Evolutionary conservation across 345 rosid species (phyloP).

Genomic region (Trapa bicornis): DNA sequence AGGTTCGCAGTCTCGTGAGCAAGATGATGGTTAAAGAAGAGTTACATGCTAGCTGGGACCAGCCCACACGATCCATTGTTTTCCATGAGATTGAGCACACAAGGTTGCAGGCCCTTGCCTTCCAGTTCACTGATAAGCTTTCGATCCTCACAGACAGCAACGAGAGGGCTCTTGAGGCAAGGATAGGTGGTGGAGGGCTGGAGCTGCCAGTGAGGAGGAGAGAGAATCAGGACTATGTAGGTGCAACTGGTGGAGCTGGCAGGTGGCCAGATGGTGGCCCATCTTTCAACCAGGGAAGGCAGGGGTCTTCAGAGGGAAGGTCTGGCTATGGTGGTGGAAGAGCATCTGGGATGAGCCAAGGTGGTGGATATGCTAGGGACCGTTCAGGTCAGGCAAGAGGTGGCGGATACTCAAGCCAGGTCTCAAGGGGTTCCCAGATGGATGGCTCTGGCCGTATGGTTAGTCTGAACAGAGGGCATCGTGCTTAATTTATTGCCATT

Average conservation of each 20-base stretch:
- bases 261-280: constrained; percentile 57
- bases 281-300: constrained; percentile 49
- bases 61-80: constrained; percentile 56
- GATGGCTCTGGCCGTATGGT: constrained; percentile 61
- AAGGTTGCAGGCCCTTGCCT: constrained; percentile 66
- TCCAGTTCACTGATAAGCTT: constrained; percentile 70
- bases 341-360: constrained; percentile 21
- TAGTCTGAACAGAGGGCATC: constrained; percentile 46
- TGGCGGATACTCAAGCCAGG: constrained; percentile 40
- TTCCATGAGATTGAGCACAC: constrained; percentile 65
- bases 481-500: constrained; percentile 11
- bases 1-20: constrained; percentile 54
- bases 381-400: constrained; percentile 16
- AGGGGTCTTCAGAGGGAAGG: constrained; percentile 25
- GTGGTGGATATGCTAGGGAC: constrained; percentile 31
- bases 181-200: constrained; percentile 51
- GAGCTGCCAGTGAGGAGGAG: constrained; percentile 54
- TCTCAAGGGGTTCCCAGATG: constrained; percentile 20
- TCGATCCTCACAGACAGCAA: constrained; percentile 57
- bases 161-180: constrained; percentile 69
- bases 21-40: constrained; percentile 83
- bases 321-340: constrained; percentile 25
- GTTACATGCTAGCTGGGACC: constrained; percentile 80
- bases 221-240: constrained; percentile 46
- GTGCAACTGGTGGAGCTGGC: constrained; percentile 23